Evolutionary conservation across 257 asterid species (phyloP).

Genomic region (Phtheirospermum japonicum): DNA sequence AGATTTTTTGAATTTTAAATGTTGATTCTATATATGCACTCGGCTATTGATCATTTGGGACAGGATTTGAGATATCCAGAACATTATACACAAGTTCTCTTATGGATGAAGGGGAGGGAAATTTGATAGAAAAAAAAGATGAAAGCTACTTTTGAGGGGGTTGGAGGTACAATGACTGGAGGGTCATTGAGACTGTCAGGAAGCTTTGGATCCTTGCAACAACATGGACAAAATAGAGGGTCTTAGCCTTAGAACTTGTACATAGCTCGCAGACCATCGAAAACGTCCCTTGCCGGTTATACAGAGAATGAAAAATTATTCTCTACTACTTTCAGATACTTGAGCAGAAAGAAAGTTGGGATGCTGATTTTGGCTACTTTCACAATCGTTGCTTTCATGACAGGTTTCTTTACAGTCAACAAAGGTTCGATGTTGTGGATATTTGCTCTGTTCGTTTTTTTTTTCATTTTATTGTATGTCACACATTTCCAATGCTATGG

Average conservation of each 20-base stretch:
- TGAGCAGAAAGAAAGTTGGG: slow-evolving; percentile 64
- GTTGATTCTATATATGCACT: slow-evolving; percentile 15
- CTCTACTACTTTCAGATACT: slow-evolving; percentile 48
- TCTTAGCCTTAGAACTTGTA: slow-evolving; percentile 38
- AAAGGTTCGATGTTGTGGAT: slow-evolving; percentile 50
- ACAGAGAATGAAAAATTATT: slow-evolving; percentile 70
- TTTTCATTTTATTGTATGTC: neutral
- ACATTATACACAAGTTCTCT: slow-evolving; percentile 26
- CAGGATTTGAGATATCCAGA: slow-evolving; percentile 21
- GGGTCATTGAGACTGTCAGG: slow-evolving; percentile 71
- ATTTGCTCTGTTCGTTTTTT: slow-evolving; percentile 5
- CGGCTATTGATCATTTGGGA: slow-evolving; percentile 26
- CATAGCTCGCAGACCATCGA: slow-evolving; percentile 59
- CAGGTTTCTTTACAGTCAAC: slow-evolving; percentile 57
- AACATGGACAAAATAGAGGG: slow-evolving; percentile 65
- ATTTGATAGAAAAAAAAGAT: slow-evolving; percentile 56
- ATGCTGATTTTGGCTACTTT: slow-evolving; percentile 68
- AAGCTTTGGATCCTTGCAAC: slow-evolving; percentile 80
- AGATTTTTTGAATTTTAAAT: slow-evolving; percentile 24
- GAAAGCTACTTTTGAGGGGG: slow-evolving; percentile 53
- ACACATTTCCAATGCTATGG: slow-evolving; percentile 7
- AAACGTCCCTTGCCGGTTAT: slow-evolving; percentile 45
- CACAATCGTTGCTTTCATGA: slow-evolving; percentile 54
- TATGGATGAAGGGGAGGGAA: slow-evolving; percentile 58
- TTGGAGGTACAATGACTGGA: slow-evolving; percentile 83